Percentiles rank a stretch among this genome's conserved stretches.
Evolutionary conservation across 2,329 filamentous ascomycete genomes (phyloP).

Genomic region (Botrytis squamosa): DNA sequence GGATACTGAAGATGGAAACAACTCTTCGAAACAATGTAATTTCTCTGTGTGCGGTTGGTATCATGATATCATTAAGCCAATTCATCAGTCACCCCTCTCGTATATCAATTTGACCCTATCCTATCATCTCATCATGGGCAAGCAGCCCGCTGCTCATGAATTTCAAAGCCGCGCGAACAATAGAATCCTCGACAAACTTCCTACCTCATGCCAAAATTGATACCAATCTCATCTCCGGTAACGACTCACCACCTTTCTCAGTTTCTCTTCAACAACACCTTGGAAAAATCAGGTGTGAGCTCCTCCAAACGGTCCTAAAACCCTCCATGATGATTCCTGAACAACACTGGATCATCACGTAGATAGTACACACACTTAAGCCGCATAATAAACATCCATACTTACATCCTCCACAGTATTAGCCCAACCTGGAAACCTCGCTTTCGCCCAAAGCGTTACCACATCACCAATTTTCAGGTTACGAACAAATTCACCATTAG

Average conservation of each 20-base stretch:
- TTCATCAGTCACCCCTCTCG: background rate
- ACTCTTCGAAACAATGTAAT: background rate
- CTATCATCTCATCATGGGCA: background rate
- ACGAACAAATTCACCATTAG: constrained; percentile 55
- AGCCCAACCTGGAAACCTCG: constrained; percentile 52
- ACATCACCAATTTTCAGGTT: constrained; percentile 42
- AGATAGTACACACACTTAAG: constrained; percentile 32
- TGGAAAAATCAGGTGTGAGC: background rate
- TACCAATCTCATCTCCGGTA: background rate
- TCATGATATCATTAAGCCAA: background rate
- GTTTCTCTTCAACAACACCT: background rate
- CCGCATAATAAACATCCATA: constrained; percentile 60
- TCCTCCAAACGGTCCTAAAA: background rate
- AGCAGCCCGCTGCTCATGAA: background rate
- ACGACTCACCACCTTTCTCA: background rate
- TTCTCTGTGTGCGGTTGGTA: background rate
- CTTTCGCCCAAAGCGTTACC: constrained; percentile 28
- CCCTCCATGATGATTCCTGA: background rate
- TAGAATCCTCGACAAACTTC: background rate
- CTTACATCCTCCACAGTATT: constrained; percentile 51
- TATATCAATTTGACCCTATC: background rate
- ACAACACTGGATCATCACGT: background rate
- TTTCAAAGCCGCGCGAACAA: background rate
- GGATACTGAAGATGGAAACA: background rate
- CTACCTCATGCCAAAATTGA: background rate